Conservation (phyloP, 2,329 filamentous ascomycete genomes). For the Calonectria fujianensis region DNA sequence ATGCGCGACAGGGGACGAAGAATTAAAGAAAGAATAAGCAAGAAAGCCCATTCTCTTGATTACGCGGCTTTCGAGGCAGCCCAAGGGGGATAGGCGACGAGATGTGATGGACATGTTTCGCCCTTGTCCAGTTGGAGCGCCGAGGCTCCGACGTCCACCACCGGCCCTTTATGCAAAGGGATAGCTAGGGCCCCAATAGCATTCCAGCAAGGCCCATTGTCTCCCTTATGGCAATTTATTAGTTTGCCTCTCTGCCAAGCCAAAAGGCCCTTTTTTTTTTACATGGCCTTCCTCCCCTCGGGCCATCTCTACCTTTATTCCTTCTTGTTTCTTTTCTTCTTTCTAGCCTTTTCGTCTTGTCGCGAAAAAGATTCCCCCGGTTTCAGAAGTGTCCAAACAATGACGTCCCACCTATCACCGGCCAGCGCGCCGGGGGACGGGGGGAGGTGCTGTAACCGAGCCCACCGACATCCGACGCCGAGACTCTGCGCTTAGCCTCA, state of each 20-base stretch:
- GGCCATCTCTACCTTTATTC: background rate
- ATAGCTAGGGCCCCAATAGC: background rate
- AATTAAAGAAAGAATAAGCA: slow-evolving; percentile 8
- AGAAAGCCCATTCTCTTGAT: background rate
- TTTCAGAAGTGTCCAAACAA: slow-evolving; percentile 16
- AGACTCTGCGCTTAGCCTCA: slow-evolving; percentile 26
- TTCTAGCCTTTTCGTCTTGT: background rate
- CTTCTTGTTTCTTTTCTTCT: background rate
- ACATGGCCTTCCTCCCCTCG: background rate
- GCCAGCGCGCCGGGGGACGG: background rate
- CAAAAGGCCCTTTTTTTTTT: background rate
- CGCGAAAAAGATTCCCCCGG: background rate
- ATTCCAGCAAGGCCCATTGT: slow-evolving; percentile 1
- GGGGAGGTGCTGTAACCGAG: background rate
- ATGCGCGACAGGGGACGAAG: slow-evolving; percentile 2
- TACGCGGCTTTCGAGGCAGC: slow-evolving; percentile 25
- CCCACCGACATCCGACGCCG: slow-evolving; percentile 31
- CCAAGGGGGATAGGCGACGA: background rate
- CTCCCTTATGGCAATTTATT: slow-evolving; percentile 11
- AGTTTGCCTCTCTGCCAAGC: background rate
- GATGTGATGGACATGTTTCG: slow-evolving; percentile 8
- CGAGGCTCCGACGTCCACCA: slow-evolving; percentile 16
- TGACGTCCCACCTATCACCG: slow-evolving; percentile 13
- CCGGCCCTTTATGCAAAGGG: background rate
- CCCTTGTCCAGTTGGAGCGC: background rate